Evolutionary conservation across 139 green algal species (phyloP).

Genomic region (Parachlorella kessleri): DNA sequence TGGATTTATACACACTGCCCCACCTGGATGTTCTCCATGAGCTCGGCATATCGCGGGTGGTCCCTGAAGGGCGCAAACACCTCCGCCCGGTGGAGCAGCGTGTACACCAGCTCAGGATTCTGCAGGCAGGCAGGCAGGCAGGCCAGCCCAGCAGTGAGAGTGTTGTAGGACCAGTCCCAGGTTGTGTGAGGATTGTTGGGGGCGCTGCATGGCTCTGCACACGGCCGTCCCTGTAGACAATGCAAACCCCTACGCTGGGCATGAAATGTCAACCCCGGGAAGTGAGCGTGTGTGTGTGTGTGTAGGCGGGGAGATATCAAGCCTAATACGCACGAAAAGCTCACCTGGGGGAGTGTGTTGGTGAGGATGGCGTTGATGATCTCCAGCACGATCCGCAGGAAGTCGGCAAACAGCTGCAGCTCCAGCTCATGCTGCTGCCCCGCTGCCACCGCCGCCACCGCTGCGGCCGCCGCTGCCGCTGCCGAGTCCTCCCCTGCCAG

Average conservation of each 20-base stretch:
- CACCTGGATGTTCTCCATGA: conserved; percentile 74
- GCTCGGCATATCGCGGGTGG: conserved; percentile 65
- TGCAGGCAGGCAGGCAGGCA: conserved; percentile 48
- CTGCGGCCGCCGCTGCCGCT: conserved; percentile 10
- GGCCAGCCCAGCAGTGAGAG: too few relatives aligned
- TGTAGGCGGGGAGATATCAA: too few relatives aligned
- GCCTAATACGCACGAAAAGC: too few relatives aligned
- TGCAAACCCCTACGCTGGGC: too few relatives aligned
- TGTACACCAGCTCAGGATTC: conserved; percentile 82
- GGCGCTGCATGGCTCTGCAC: too few relatives aligned
- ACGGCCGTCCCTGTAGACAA: too few relatives aligned
- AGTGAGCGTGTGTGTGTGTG: too few relatives aligned
- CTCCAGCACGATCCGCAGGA: conserved; percentile 87
- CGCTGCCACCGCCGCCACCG: not conserved
- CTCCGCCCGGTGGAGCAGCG: conserved; percentile 81
- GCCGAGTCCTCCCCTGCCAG: not conserved
- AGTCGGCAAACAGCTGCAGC: conserved; percentile 80
- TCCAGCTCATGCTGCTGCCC: conserved; percentile 26
- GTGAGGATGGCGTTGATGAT: conserved; percentile 84
- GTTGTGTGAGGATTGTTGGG: too few relatives aligned
- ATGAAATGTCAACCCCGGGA: too few relatives aligned
- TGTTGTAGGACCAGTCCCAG: too few relatives aligned
- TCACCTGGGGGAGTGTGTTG: conserved; percentile 37
- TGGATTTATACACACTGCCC: too few relatives aligned
- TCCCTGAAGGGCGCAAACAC: conserved; percentile 60